A percentile compares a stretch with the other conserved stretches of the same genome.
phyloP scores from a whole-genome alignment of 768 basidiomycete genomes.

The Ramaria rubella region DNA sequence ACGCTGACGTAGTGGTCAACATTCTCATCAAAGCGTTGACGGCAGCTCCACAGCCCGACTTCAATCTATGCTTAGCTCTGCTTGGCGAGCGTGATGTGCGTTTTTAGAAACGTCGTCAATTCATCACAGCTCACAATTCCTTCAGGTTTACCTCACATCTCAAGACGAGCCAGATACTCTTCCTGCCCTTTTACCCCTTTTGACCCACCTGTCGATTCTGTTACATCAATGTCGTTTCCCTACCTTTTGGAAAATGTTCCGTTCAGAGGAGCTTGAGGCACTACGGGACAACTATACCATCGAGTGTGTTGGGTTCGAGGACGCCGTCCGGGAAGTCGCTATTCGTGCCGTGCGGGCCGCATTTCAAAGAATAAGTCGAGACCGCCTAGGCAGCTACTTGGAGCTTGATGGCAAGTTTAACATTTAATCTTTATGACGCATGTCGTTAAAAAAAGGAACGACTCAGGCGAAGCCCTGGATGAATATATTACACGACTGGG shows the following conservation, averaged over 20 bases:
- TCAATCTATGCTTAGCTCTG: constrained; percentile 90
- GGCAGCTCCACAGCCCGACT: constrained; percentile 83
- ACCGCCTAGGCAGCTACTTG: constrained; percentile 65
- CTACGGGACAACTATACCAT: constrained; percentile 83
- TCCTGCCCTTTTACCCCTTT: constrained; percentile 57
- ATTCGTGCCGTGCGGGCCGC: constrained; percentile 72
- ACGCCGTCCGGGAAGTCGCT: constrained; percentile 72
- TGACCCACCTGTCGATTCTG: constrained; percentile 60
- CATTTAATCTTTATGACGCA: neutral
- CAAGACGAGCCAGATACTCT: constrained; percentile 79
- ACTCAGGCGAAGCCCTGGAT: constrained; percentile 48
- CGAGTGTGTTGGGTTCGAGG: constrained; percentile 77
- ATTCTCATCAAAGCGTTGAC: constrained; percentile 90
- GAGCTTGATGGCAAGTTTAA: constrained; percentile 48
- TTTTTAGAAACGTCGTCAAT: neutral
- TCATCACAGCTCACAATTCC: neutral
- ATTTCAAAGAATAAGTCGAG: constrained; percentile 64
- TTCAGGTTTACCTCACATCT: constrained; percentile 27
- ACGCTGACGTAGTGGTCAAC: constrained; percentile 89
- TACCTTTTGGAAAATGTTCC: constrained; percentile 75
- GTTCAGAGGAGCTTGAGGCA: constrained; percentile 59
- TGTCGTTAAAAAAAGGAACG: neutral
- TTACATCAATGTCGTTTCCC: constrained; percentile 84
- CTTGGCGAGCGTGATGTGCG: constrained; percentile 57
- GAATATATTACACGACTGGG: constrained; percentile 57